Percentiles rank a stretch among this genome's conserved stretches.
Conservation (phyloP, 1,284 basidiomycete species). For the Cystodermella granulosa region DNA sequence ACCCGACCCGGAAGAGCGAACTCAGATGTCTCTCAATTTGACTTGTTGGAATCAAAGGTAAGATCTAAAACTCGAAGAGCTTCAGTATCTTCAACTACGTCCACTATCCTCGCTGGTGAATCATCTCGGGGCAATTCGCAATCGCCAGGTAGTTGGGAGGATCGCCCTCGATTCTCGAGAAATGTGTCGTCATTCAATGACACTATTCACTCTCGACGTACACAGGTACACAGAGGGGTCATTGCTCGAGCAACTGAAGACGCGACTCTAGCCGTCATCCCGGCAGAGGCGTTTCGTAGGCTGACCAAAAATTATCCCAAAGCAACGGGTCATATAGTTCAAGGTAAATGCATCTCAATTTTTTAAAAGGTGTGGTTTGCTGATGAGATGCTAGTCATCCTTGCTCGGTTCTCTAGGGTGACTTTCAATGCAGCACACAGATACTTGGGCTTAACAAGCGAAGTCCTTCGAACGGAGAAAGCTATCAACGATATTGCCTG, state of each 20-base stretch:
- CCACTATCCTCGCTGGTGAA: slow-evolving; percentile 56
- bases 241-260: slow-evolving; percentile 90
- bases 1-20: slow-evolving; percentile 40
- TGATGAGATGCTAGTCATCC: slow-evolving; percentile 59
- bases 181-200: slow-evolving; percentile 7
- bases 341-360: slow-evolving; percentile 50
- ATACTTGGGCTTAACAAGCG: slow-evolving; percentile 91
- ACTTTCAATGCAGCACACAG: slow-evolving; percentile 95
- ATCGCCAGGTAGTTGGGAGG: slow-evolving; percentile 27
- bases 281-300: slow-evolving; percentile 90
- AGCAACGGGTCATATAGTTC: slow-evolving; percentile 94
- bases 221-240: slow-evolving; percentile 52
- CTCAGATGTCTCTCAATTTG: slow-evolving; percentile 61
- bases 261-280: slow-evolving; percentile 96
- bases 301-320: slow-evolving; percentile 94
- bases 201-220: slow-evolving; percentile 6
- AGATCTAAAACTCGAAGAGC: slow-evolving; percentile 40
- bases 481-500: slow-evolving; percentile 95
- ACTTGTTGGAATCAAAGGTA: slow-evolving; percentile 41
- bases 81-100: slow-evolving; percentile 60
- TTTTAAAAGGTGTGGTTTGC: background rate
- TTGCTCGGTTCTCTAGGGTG: slow-evolving; percentile 93
- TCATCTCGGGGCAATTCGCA: slow-evolving; percentile 25
- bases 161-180: too few relatives aligned
- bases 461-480: slow-evolving; percentile 94